Evolutionary conservation across 2,329 filamentous ascomycete genomes (phyloP), one percentile per base, ranked within the genome.

Genomic region (Scedosporium aurantiacum): DNA sequence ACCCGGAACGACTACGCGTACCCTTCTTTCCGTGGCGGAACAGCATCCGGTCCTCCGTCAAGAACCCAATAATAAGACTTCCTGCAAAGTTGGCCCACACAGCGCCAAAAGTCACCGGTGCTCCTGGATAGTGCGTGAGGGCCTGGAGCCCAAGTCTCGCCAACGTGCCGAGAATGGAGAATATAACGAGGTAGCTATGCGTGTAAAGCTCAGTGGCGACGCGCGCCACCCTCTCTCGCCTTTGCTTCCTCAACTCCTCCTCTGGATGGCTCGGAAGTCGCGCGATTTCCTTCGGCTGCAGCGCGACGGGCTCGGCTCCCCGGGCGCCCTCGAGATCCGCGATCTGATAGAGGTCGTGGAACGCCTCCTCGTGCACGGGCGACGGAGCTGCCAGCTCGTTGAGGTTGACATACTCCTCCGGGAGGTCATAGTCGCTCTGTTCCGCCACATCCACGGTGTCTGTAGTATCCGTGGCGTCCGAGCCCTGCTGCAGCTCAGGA

Each of bases 11-110:
- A n/a, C 37, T 25, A 27, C 14, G 27, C 12, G 14, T 10, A 32
- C 27, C 21, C 3, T 37, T 37, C 37, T 47, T 87, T 74, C 89
- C 86, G 62, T 84, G 74, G 32, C 82, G 82, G 71, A 96, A 95
- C 5, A 96, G 75, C 67, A 82, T 85, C 64, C 84, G 79, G 68
- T 96, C 90, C 73, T 96, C 90, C 8, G 83, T 76, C 2, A 97
- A 79, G 69, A 96, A 95, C 2, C 94, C 93, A 83, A 97, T 89
- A 62, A 96, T 66, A 0, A 95, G 70, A 61, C 89, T 88, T 1
- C 93, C 93, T 1, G 79, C 84, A 56, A 96, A 87, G 68, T 97
- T 97, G 63, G 91, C 87, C 93, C 93, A 97, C 23, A 96, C 74
- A 1, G 89, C 86, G 58, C 84, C 82, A 61, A 90, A 92, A 4